Conservation (phyloP, 2,329 filamentous ascomycete species). For the Sporothrix luriei region DNA sequence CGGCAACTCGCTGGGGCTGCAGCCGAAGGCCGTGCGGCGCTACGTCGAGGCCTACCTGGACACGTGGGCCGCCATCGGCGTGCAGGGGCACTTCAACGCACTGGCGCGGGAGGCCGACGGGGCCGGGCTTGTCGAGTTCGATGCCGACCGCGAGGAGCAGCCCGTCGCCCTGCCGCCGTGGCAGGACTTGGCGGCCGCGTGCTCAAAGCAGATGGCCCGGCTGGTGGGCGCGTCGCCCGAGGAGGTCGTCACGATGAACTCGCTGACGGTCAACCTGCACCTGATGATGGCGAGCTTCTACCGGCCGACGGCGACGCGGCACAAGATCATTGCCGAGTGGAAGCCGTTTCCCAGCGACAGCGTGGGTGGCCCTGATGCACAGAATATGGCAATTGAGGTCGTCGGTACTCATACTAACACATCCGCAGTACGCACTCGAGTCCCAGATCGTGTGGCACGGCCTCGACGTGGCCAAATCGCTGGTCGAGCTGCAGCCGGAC, state of each 20-base stretch:
- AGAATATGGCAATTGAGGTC: background rate
- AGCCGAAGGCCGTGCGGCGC: slow-evolving; percentile 68
- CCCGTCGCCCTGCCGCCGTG: slow-evolving; percentile 61
- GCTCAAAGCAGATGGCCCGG: slow-evolving; percentile 68
- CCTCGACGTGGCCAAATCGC: slow-evolving; percentile 65
- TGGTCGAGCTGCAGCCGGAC: slow-evolving; percentile 73
- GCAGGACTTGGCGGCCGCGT: slow-evolving; percentile 76
- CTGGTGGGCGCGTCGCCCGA: slow-evolving; percentile 75
- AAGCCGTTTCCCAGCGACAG: slow-evolving; percentile 88
- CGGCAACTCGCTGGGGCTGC: slow-evolving; percentile 85
- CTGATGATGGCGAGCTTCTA: slow-evolving; percentile 85
- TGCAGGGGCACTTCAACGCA: slow-evolving; percentile 77
- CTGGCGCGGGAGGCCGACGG: slow-evolving; percentile 50
- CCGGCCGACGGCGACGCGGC: slow-evolving; percentile 62
- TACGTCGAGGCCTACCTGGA: slow-evolving; percentile 73
- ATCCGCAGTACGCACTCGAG: slow-evolving; percentile 71
- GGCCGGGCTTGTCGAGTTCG: too few species aligned
- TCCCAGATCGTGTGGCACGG: slow-evolving; percentile 76
- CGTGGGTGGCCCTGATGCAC: slow-evolving; percentile 42
- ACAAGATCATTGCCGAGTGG: slow-evolving; percentile 86
- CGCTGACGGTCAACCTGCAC: slow-evolving; percentile 79
- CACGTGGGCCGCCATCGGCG: slow-evolving; percentile 82
- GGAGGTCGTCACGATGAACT: slow-evolving; percentile 87
- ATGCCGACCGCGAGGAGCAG: slow-evolving; percentile 7
- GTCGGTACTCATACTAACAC: background rate